Percentiles rank a stretch among this genome's conserved stretches.
Evolutionary conservation across 2,329 filamentous ascomycete species (phyloP).

Genomic region (Pseudopithomyces maydicus): DNA sequence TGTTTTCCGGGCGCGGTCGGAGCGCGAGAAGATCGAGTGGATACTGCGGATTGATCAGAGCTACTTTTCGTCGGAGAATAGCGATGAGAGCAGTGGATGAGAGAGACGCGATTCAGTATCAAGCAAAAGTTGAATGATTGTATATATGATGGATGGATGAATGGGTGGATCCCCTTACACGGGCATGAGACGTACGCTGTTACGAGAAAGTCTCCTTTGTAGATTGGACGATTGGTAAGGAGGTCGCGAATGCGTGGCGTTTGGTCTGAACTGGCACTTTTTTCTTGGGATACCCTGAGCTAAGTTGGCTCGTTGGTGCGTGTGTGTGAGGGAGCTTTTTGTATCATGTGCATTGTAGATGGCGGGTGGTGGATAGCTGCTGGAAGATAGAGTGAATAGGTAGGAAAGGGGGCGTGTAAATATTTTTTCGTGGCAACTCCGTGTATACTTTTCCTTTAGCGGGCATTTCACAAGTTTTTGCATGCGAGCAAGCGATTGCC

Average conservation of each 20-base stretch:
- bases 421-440: too few relatives aligned
- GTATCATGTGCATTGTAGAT: too few relatives aligned
- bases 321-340: too few relatives aligned
- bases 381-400: too few relatives aligned
- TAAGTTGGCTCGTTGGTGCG: constrained; percentile 1
- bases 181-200: background rate
- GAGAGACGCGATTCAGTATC: background rate
- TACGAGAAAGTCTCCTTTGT: background rate
- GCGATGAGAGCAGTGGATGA: background rate
- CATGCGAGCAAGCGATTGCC: too few relatives aligned
- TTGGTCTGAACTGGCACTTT: background rate
- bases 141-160: background rate
- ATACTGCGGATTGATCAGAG: constrained; percentile 93
- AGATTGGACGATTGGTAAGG: background rate
- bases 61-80: constrained; percentile 52
- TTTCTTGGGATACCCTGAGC: constrained; percentile 13
- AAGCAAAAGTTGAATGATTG: too few relatives aligned
- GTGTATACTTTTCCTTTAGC: too few relatives aligned
- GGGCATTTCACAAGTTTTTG: too few relatives aligned
- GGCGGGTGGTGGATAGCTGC: too few relatives aligned
- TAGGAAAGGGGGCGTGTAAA: too few relatives aligned
- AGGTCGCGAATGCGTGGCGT: background rate
- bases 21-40: constrained; percentile 95
- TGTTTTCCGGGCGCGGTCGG: constrained; percentile 86
- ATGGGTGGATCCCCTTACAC: background rate